phyloP scores from a whole-genome alignment of 108 stramenopile genomes.

The Pinguiococcus pyrenoidosus region DNA sequence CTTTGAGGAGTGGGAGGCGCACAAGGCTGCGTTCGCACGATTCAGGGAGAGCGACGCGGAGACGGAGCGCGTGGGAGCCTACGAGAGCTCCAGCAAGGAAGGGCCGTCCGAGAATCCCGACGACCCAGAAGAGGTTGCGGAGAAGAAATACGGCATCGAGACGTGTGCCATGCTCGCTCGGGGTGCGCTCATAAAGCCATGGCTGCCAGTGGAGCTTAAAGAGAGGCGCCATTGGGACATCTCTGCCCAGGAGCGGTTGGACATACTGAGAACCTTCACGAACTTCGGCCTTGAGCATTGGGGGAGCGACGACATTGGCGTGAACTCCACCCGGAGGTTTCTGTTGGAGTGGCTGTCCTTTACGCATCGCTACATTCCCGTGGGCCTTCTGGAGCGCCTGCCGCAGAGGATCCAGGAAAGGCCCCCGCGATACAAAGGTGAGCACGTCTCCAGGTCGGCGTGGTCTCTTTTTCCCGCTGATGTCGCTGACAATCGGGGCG shows the following conservation, averaged over 20 bases:
- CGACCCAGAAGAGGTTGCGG: background rate
- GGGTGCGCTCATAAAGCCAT: conserved; percentile 95
- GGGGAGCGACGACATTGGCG: conserved; percentile 88
- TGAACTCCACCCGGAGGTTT: conserved; percentile 83
- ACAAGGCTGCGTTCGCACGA: conserved; percentile 33
- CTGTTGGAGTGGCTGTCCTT: conserved; percentile 95
- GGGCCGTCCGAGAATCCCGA: background rate
- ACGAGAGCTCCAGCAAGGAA: too few species aligned
- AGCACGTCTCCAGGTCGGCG: background rate
- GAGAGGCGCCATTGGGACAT: conserved; percentile 86
- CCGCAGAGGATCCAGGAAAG: conserved; percentile 87
- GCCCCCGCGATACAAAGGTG: conserved; percentile 54
- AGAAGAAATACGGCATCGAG: conserved; percentile 34
- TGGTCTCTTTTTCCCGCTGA: background rate
- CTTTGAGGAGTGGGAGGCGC: conserved; percentile 70
- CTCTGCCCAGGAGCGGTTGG: conserved; percentile 73
- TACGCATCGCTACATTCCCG: conserved; percentile 78
- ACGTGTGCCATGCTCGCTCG: conserved; percentile 86
- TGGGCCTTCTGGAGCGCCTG: conserved; percentile 67
- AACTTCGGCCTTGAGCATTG: conserved; percentile 90
- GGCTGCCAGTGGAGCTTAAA: conserved; percentile 94
- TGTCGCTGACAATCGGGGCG: conserved; percentile 37
- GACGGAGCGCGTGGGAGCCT: too few species aligned
- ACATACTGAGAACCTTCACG: conserved; percentile 67
- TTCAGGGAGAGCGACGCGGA: too few species aligned